A percentile compares a stretch with the other conserved stretches of the same genome.
Evolutionary conservation across 768 basidiomycete genomes (phyloP).

Genomic region (Suillus bovinus): DNA sequence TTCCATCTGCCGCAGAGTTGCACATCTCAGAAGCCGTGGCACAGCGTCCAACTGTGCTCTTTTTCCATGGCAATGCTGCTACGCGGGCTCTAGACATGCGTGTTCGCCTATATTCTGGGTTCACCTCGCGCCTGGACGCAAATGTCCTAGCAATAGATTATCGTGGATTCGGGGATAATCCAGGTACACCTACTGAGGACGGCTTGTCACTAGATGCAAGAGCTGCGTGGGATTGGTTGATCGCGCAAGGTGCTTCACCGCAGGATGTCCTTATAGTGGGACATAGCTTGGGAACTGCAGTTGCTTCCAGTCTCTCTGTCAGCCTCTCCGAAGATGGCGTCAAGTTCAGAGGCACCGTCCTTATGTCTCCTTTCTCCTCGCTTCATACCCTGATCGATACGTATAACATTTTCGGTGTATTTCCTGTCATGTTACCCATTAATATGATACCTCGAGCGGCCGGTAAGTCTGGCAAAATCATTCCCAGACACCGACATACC

Average conservation of each 20-base stretch:
- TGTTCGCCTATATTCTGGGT: slow-evolving; percentile 65
- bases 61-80: slow-evolving; percentile 88
- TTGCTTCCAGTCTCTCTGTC: slow-evolving; percentile 52
- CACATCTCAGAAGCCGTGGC: slow-evolving; percentile 57
- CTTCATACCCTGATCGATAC: slow-evolving; percentile 63
- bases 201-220: slow-evolving; percentile 75
- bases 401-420: slow-evolving; percentile 60
- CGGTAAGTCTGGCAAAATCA: slow-evolving; percentile 47
- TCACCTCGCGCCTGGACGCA: slow-evolving; percentile 61
- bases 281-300: slow-evolving; percentile 88
- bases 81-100: slow-evolving; percentile 72
- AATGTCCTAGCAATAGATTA: slow-evolving; percentile 91
- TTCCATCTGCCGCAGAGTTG: slow-evolving; percentile 35
- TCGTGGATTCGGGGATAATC: slow-evolving; percentile 88
- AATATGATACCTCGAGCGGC: slow-evolving; percentile 59
- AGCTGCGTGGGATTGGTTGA: slow-evolving; percentile 80
- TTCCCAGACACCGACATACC: background rate
- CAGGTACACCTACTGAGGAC: slow-evolving; percentile 70
- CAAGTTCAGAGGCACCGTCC: slow-evolving; percentile 46
- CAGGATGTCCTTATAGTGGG: slow-evolving; percentile 75
- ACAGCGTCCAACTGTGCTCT: slow-evolving; percentile 76
- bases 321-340: slow-evolving; percentile 47
- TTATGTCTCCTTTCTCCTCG: slow-evolving; percentile 60
- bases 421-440: slow-evolving; percentile 75
- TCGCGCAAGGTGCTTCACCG: slow-evolving; percentile 53